Evolutionary conservation across 805 yeast genomes (phyloP), one percentile per base, ranked within the genome.

Genomic region (Saccharomycopsis javanensis): DNA sequence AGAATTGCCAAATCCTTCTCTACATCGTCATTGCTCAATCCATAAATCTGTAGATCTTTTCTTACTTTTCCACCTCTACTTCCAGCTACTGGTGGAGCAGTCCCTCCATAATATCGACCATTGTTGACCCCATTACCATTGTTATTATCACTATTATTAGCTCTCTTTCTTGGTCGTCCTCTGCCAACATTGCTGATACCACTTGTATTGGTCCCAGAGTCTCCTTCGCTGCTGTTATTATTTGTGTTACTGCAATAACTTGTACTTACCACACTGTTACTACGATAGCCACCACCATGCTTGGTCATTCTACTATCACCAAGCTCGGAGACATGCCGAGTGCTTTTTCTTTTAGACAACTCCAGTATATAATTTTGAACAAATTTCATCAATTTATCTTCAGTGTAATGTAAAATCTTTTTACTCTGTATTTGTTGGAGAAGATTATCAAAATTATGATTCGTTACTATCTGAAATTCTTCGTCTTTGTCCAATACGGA

Each of bases 41-140:
- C 62, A 33, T 59, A 54, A 27, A 56, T 45, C 6, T 53, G 51
- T 6, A 48, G 54, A 25, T 54, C 38, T 45, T 59, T 59, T 28
- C 52, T 56, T 5, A 16, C 35, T 30, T 51, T 48, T 3, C 50
- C 46, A 11, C 42, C 45, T 28, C 42, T 31, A 8, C 27, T 23
- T 5, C 46, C 48, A 37, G 45, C 10, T 5, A 16, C 42, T n/a
- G 51, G 51, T 6, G 31, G 38, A 33, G 35, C 28, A 33, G 54
- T 38, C 23, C 33, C 38, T 2, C 53, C 33, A 18, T 42, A 42
- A 25, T 42, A 42, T 20, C 48, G 28, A 23, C 48, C 11, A 38
- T 15, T 20, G 2, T 35, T 16, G 42, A 15, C 27, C 18, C 56
- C 28, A 16, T 11, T 31, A 31, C 11, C 27, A 33, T 55, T 55